Base-by-base conservation (phyloP, 305 asterid species). In the Striga hermonthica region DNA sequence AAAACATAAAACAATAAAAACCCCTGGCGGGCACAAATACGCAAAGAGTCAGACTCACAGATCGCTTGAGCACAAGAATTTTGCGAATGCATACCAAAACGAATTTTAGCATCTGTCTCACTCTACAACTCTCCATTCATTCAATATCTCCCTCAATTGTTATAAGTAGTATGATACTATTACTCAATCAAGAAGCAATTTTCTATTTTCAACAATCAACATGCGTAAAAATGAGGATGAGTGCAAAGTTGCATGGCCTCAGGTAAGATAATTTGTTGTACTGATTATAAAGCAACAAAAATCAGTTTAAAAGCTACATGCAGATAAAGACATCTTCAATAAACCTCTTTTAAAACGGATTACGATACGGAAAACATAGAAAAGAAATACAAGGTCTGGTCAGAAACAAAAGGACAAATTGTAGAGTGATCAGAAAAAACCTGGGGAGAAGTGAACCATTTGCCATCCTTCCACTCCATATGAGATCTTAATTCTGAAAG, bases 391-490 rank as follows among this genome's bases (percentile, higher is more conserved):
- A 64, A 47, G 16, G 10, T 50, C 50, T 14, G 22, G 44, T 36
- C 14, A 13, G 64, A 69, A 67, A 56, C 56, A 41, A 28, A 3
- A 56, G 22, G 48, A 41, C 49, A 37, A 67, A 44, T 22, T 38
- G 57, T 73, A 13, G 59, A 58, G 65, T 28, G 67, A 72, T 36
- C 22, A 65, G 64, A 35, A 53, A 68, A 63, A 74, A 87, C 98
- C 95, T 82, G 83, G 68, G 95, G 76, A 53, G 85, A 67, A 72
- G 82, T 80, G 74, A 76, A 81, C 96, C 97, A 92, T 67, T 79
- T 83, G 7, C 87, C 93, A 40, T 83, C 82, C 70, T 80, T 86
- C 95, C 97, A 92, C 34, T 83, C 93, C 86, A 87, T 73, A 70
- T 83, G 96, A 55, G 87, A 87, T 75, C 98, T 83, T 75, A 89